Percentiles rank a stretch among this genome's conserved stretches.
phyloP scores from a whole-genome alignment of 371 early-diverging fungal species.

The Phascolomyces articulosus region DNA sequence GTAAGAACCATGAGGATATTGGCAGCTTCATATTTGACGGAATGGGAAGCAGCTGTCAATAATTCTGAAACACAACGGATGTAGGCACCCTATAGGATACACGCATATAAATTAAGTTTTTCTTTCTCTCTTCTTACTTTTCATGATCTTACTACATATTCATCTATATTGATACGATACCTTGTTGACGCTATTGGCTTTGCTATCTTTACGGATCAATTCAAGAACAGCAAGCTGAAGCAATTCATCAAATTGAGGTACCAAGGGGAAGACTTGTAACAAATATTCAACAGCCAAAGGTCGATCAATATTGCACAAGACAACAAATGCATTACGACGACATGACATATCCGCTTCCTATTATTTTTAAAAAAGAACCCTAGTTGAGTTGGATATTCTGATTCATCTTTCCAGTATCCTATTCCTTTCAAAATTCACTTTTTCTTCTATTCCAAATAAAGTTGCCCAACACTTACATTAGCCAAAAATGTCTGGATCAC shows the following conservation, averaged over 20 bases:
- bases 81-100: conserved; percentile 68
- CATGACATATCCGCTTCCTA: conserved; percentile 92
- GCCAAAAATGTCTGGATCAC: conserved; percentile 79
- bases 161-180: conserved; percentile 45
- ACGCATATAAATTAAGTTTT: not conserved
- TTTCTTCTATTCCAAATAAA: too few species aligned
- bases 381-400: too few species aligned
- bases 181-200: conserved; percentile 79
- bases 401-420: too few species aligned
- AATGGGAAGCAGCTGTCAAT: conserved; percentile 76
- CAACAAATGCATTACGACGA: conserved; percentile 93
- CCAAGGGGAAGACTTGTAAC: conserved; percentile 70
- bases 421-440: too few species aligned
- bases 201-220: conserved; percentile 91
- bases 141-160: too few species aligned
- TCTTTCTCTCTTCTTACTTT: not conserved
- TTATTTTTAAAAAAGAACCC: conserved; percentile 4
- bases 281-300: conserved; percentile 85
- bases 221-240: conserved; percentile 94
- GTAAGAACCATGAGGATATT: conserved; percentile 87
- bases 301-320: conserved; percentile 82
- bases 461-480: conserved; percentile 62
- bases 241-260: conserved; percentile 85
- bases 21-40: conserved; percentile 98
- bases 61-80: conserved; percentile 89